phyloP scores from a whole-genome alignment of 2,329 filamentous ascomycete species.

The Periconia sp. region DNA sequence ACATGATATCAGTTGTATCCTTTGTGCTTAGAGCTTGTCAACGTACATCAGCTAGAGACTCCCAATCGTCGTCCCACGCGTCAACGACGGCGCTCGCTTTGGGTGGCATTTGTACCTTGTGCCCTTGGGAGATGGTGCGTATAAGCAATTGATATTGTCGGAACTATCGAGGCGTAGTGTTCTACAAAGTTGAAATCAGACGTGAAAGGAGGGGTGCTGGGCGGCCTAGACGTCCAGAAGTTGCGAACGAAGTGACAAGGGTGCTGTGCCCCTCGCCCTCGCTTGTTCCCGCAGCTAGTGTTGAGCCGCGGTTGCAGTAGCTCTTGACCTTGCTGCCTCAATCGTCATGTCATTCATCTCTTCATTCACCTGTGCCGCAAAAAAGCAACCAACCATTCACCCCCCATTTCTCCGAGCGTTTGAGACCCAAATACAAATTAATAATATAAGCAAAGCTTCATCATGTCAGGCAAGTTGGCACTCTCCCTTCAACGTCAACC shows the following conservation, averaged over 20 bases:
- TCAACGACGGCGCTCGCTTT: slow-evolving; percentile 49
- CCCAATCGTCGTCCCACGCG: slow-evolving; percentile 95
- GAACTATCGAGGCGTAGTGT: neutral
- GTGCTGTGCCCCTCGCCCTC: neutral
- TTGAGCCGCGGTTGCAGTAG: too few species aligned
- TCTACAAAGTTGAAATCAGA: slow-evolving; percentile 1
- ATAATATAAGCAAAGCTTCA: neutral
- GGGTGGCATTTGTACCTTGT: slow-evolving; percentile 17
- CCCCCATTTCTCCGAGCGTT: neutral
- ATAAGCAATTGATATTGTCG: neutral
- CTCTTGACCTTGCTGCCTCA: neutral
- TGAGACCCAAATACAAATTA: neutral
- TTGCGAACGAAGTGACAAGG: neutral
- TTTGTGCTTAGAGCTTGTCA: slow-evolving; percentile 1
- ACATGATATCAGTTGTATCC: slow-evolving; percentile 18
- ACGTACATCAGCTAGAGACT: slow-evolving; percentile 70
- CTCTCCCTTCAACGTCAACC: slow-evolving; percentile 1
- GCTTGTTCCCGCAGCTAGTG: slow-evolving; percentile 6
- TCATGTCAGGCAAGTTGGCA: slow-evolving; percentile 9
- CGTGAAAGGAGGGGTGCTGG: slow-evolving; percentile 22
- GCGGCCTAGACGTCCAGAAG: slow-evolving; percentile 32
- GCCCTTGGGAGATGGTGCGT: neutral
- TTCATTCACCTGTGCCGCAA: neutral
- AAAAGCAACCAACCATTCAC: too few species aligned
- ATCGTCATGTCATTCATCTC: neutral